Conservation (phyloP, 305 asterid species). For the Rubia tinctorum region DNA sequence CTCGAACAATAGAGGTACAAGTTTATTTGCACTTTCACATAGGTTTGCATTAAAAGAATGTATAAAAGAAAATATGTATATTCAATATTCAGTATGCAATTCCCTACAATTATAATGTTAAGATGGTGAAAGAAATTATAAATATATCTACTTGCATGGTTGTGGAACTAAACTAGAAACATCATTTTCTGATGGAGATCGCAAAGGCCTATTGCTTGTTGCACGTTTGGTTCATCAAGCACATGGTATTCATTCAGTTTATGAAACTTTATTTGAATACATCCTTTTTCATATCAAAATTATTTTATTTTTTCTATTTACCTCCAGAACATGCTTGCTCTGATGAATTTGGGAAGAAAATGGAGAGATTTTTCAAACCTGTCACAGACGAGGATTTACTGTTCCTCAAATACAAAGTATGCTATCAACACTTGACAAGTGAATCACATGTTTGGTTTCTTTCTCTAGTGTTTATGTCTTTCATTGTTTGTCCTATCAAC, state of each 20-base stretch:
- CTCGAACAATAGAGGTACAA: no score
- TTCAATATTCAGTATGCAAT: no score
- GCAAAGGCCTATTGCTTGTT: conserved; percentile 6
- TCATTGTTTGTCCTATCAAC: background rate
- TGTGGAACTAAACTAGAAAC: no score
- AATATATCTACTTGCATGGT: no score
- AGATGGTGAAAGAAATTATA: no score
- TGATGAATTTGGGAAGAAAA: conserved; percentile 19
- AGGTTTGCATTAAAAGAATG: no score
- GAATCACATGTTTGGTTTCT: background rate
- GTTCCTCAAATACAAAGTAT: conserved; percentile 11
- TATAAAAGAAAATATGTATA: no score
- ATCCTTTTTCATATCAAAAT: background rate
- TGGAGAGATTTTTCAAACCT: conserved; percentile 19
- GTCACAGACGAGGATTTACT: conserved; percentile 2
- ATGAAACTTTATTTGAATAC: background rate
- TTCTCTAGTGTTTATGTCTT: background rate
- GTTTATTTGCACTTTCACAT: no score
- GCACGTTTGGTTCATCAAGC: conserved; percentile 8
- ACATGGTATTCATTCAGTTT: background rate
- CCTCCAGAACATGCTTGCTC: conserved; percentile 22
- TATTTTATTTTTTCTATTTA: background rate
- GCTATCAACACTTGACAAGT: background rate
- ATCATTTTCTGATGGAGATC: background rate
- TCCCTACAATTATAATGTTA: no score